Conservation (phyloP, 1,139 yeast species). For the Suhomyces bribrorum region DNA sequence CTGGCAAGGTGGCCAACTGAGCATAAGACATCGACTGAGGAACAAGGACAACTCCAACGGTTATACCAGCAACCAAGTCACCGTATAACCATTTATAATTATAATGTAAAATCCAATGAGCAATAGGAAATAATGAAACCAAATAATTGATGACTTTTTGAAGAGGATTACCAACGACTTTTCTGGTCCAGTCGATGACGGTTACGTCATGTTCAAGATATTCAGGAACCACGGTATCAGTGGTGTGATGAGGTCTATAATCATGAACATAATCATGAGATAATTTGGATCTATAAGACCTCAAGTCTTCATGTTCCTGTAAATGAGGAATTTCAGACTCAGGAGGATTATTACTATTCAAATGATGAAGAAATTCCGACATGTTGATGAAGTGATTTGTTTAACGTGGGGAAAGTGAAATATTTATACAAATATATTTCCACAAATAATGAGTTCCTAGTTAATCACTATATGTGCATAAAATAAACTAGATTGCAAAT, state of each 20-base stretch:
- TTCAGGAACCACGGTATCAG: slow-evolving; percentile 35
- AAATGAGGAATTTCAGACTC: slow-evolving; percentile 22
- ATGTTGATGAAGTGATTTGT: slow-evolving; percentile 3
- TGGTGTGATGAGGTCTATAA: slow-evolving; percentile 7
- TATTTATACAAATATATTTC: slow-evolving; percentile 1
- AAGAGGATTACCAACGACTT: slow-evolving; percentile 43
- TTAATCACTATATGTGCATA: too few species aligned
- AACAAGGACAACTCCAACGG: slow-evolving; percentile 89
- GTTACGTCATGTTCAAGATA: slow-evolving; percentile 45
- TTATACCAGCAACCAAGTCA: slow-evolving; percentile 87
- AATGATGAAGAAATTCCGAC: slow-evolving; percentile 20
- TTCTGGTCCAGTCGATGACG: slow-evolving; percentile 47
- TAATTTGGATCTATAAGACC: slow-evolving; percentile 4
- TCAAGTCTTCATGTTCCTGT: slow-evolving; percentile 12
- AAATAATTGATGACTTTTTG: slow-evolving; percentile 46
- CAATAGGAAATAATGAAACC: slow-evolving; percentile 72
- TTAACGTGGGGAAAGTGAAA: neutral
- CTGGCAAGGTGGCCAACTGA: slow-evolving; percentile 73
- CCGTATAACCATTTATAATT: slow-evolving; percentile 77
- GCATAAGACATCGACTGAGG: slow-evolving; percentile 98
- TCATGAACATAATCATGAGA: slow-evolving; percentile 9
- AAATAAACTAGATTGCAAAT: too few species aligned
- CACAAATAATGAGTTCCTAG: too few species aligned
- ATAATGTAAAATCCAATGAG: slow-evolving; percentile 81
- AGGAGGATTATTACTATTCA: slow-evolving; percentile 16